Evolutionary conservation across 208 protist species (phyloP).

Genomic region (Leishmania braziliensis): DNA sequence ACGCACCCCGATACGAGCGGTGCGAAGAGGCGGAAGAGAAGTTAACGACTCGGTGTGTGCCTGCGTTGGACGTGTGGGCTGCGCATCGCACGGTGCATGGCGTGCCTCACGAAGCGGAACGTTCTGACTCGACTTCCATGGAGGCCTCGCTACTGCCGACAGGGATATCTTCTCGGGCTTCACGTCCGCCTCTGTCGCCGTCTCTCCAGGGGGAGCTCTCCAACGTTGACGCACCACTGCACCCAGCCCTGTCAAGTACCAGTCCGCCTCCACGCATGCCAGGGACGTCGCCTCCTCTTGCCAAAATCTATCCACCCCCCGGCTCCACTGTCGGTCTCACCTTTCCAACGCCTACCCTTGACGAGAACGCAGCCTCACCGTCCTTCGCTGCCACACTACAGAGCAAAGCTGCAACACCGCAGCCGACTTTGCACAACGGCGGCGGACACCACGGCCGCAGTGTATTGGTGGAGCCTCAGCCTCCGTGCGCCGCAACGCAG

Average conservation of each 20-base stretch:
- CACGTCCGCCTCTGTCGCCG: not conserved
- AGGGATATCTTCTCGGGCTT: not conserved
- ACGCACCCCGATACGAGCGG: not conserved
- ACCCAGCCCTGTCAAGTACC: not conserved
- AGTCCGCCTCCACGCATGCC: conserved; percentile 24
- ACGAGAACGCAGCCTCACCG: not conserved
- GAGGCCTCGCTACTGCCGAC: not conserved
- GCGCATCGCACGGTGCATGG: conserved; percentile 1
- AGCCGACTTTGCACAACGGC: not conserved
- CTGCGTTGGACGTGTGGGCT: conserved; percentile 18
- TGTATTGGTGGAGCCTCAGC: not conserved
- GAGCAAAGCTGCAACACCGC: not conserved
- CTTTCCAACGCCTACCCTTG: not conserved
- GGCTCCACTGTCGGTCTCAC: not conserved
- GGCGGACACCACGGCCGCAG: not conserved
- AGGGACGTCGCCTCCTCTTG: not conserved
- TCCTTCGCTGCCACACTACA: not conserved
- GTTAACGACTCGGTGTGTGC: not conserved
- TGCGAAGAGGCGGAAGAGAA: not conserved
- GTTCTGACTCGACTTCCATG: not conserved
- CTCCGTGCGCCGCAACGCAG: conserved; percentile 2
- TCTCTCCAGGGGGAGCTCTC: not conserved
- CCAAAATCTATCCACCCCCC: not conserved
- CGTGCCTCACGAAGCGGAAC: no score
- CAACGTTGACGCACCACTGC: not conserved